A percentile compares a stretch with the other conserved stretches of the same genome.
These are phyloP conservation scores for Apophysomyces variabilis DNA, from an alignment of 371 early-diverging fungal genomes.

Conservation along the genomic window DNA sequence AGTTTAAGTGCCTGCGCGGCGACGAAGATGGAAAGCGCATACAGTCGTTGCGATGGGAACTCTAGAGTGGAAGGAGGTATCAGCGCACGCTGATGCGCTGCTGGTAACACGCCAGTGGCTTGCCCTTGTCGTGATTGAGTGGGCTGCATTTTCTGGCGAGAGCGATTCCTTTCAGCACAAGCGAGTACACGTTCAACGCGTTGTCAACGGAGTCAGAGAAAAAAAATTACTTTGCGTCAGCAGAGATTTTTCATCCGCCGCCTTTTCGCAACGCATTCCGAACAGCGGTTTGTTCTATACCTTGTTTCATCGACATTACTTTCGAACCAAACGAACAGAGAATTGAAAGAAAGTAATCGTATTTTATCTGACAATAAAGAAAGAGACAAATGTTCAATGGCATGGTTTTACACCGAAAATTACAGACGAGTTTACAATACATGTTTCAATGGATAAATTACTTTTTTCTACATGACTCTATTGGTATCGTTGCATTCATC, in stretches of 20 bases:
- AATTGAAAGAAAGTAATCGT: not conserved
- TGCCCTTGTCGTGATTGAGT: constrained; percentile 17
- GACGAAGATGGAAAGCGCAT: constrained; percentile 41
- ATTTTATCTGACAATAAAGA: not conserved
- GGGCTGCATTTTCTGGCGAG: constrained; percentile 17
- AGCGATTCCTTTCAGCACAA: constrained; percentile 11
- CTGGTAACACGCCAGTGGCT: constrained; percentile 16
- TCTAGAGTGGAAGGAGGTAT: constrained; percentile 47
- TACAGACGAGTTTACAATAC: not conserved
- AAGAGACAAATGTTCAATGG: not conserved
- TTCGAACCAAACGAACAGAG: too few species aligned
- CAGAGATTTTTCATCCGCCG: not conserved
- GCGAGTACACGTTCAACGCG: constrained; percentile 6
- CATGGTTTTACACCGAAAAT: not conserved
- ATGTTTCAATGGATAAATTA: not conserved
- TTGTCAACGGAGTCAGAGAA: not conserved
- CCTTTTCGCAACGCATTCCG: not conserved
- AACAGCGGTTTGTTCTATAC: not conserved
- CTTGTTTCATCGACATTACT: too few species aligned
- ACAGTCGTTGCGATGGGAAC: constrained; percentile 49
- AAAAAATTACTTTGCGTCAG: constrained; percentile 8
- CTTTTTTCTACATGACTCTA: not conserved
- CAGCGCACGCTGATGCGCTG: constrained; percentile 38
- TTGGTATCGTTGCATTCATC: constrained; percentile 17
- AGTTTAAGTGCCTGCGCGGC: constrained; percentile 39